These are phyloP conservation scores for Wickerhamiella vanderwaltii DNA, from an alignment of 805 yeast species.

Conservation along the genomic window DNA sequence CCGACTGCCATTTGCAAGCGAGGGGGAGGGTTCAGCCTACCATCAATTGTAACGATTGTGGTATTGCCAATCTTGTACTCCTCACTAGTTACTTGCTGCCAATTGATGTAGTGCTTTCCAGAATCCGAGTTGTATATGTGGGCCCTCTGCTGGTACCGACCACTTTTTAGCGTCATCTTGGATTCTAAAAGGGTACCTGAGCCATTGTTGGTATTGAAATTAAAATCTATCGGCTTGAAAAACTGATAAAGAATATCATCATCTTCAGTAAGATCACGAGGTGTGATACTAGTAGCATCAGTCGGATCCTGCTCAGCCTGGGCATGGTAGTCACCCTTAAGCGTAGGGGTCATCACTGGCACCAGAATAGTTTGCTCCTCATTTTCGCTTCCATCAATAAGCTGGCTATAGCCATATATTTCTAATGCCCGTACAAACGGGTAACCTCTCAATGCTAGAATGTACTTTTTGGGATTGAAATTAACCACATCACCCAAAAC, in stretches of 20 bases:
- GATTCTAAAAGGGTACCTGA: conserved; percentile 26
- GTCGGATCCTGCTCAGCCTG: background rate
- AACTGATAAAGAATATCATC: conserved; percentile 43
- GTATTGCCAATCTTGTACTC: conserved; percentile 46
- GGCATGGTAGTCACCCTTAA: background rate
- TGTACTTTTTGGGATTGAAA: conserved; percentile 45
- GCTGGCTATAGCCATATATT: conserved; percentile 41
- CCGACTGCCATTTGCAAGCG: conserved; percentile 55
- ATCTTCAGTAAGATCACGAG: background rate
- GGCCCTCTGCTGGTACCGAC: conserved; percentile 52
- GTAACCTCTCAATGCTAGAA: conserved; percentile 47
- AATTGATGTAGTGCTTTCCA: conserved; percentile 37
- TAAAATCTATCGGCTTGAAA: conserved; percentile 3
- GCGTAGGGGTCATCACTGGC: conserved; percentile 19
- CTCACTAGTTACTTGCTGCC: conserved; percentile 36
- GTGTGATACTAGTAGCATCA: background rate
- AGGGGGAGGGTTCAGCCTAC: conserved; percentile 49
- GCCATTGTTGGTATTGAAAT: background rate
- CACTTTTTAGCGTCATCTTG: conserved; percentile 34
- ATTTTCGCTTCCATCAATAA: conserved; percentile 42
- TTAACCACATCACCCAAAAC: conserved; percentile 24
- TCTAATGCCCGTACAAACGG: conserved; percentile 58
- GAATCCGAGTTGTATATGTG: conserved; percentile 33
- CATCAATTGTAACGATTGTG: conserved; percentile 51
- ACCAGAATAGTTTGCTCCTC: conserved; percentile 52